Conservation (phyloP, 148 eudicot species). For the Vaccinium vitisidaea region DNA sequence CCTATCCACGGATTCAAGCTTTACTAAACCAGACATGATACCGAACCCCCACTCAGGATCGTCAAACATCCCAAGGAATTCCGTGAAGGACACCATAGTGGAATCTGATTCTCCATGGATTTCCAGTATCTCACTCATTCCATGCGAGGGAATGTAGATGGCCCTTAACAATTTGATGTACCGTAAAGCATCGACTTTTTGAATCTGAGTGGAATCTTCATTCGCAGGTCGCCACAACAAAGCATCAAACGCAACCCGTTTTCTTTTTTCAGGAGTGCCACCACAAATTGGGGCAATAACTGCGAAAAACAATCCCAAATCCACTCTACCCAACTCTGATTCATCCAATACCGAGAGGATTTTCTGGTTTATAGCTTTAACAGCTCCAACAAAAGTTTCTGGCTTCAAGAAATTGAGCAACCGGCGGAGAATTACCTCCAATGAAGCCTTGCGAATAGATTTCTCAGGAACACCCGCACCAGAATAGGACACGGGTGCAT, state of each 20-base stretch:
- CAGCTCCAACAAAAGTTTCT: slow-evolving; percentile 89
- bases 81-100: slow-evolving; percentile 54
- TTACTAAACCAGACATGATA: slow-evolving; percentile 67
- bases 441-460: slow-evolving; percentile 79
- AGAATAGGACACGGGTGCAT: slow-evolving; percentile 78
- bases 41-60: slow-evolving; percentile 94
- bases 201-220: slow-evolving; percentile 56
- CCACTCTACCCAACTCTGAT: slow-evolving; percentile 75
- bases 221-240: slow-evolving; percentile 77
- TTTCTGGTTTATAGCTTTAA: slow-evolving; percentile 83
- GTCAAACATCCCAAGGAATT: slow-evolving; percentile 81
- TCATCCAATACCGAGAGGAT: slow-evolving; percentile 79
- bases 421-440: slow-evolving; percentile 72
- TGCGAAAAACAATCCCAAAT: slow-evolving; percentile 94
- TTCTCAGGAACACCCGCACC: slow-evolving; percentile 79
- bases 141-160: slow-evolving; percentile 78
- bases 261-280: slow-evolving; percentile 70
- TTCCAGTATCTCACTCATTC: slow-evolving; percentile 77
- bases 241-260: slow-evolving; percentile 77
- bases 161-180: slow-evolving; percentile 77
- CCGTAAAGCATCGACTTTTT: slow-evolving; percentile 54
- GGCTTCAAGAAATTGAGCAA: slow-evolving; percentile 85
- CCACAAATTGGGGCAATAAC: slow-evolving; percentile 81
- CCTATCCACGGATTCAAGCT: slow-evolving; percentile 80
- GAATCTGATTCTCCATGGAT: slow-evolving; percentile 72